Percentiles rank a stretch among this genome's conserved stretches.
Conservation (phyloP, 768 basidiomycete genomes). For the Podaxis rugospora region DNA sequence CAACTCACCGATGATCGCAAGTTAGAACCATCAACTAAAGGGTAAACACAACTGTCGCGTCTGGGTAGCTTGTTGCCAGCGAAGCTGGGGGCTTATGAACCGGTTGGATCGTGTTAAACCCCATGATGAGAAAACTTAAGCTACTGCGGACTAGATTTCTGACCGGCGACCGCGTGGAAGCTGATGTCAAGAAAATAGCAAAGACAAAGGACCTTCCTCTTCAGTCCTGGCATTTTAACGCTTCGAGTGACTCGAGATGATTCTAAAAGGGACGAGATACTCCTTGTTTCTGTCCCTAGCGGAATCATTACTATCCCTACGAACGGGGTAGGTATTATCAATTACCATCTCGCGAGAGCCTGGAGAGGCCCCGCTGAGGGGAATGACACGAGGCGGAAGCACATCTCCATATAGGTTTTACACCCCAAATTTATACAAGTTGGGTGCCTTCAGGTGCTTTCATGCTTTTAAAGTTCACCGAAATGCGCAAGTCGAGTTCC, state of each 20-base stretch:
- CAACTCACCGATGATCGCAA: background rate
- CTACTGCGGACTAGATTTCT: background rate
- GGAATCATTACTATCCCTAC: background rate
- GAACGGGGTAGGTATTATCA: background rate
- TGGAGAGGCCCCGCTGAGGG: too few species aligned
- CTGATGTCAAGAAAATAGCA: background rate
- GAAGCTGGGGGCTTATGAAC: background rate
- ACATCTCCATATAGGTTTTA: background rate
- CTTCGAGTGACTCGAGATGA: background rate
- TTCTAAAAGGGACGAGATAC: background rate
- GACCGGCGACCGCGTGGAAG: background rate
- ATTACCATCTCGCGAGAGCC: too few species aligned
- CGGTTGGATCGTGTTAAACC: background rate
- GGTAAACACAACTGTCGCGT: background rate
- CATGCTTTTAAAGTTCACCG: background rate
- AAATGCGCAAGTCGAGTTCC: background rate
- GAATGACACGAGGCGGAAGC: background rate
- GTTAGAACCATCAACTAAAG: background rate
- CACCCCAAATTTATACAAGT: background rate
- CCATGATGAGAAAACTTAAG: background rate
- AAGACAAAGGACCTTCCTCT: background rate
- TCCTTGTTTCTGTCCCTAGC: background rate
- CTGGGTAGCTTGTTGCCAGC: background rate
- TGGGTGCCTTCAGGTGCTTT: background rate
- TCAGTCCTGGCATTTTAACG: background rate